Conservation (phyloP, 257 asterid genomes). For the Solanum chilense region DNA sequence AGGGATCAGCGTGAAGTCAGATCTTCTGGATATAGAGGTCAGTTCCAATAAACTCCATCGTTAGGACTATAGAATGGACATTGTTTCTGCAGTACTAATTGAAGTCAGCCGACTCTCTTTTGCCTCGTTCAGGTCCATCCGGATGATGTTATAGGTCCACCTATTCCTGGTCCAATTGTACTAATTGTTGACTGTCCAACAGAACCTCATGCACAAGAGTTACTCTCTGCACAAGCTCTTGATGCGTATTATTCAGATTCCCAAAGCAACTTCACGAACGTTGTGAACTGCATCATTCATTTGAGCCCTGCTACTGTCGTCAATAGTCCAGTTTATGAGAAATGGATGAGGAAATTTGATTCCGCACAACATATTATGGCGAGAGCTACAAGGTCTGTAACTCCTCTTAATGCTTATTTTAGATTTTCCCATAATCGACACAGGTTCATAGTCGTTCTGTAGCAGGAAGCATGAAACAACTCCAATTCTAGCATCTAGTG, state of each 20-base stretch:
- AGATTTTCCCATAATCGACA: neutral
- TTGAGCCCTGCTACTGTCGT: neutral
- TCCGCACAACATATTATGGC: neutral
- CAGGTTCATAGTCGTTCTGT: neutral
- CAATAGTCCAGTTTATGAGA: neutral
- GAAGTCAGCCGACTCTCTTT: neutral
- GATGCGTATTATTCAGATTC: neutral
- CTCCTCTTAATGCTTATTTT: neutral
- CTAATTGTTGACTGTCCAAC: neutral
- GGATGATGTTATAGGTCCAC: neutral
- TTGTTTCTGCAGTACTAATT: neutral
- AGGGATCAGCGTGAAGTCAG: neutral
- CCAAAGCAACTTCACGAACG: neutral
- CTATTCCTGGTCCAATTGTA: neutral
- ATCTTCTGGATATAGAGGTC: neutral
- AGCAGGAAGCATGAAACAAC: neutral
- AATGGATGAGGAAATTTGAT: neutral
- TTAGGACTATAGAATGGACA: neutral
- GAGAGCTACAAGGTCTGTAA: neutral
- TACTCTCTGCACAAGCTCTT: neutral
- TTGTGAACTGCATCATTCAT: neutral
- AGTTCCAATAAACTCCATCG: neutral
- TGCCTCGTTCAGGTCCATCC: neutral
- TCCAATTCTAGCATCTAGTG: neutral
- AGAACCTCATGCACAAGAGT: neutral